Conservation (phyloP, 208 protist species). For the Leishmania gerbilli region DNA sequence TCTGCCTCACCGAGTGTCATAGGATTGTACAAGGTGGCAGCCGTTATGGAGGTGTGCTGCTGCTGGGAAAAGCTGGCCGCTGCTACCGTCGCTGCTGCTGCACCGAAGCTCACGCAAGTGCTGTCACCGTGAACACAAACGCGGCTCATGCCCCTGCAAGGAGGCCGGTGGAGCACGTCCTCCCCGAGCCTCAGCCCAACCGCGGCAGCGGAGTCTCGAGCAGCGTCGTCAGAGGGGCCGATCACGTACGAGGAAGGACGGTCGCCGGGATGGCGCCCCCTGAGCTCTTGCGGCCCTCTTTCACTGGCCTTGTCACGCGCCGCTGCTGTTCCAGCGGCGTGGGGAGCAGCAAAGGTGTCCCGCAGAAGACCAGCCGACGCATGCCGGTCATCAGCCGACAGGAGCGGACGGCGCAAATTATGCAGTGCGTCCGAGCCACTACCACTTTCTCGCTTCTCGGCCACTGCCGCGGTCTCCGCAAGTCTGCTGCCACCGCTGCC, state of each 20-base stretch:
- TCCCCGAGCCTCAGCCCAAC: not conserved
- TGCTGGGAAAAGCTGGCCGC: not conserved
- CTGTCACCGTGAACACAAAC: not conserved
- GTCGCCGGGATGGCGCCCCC: not conserved
- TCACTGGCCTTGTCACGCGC: not conserved
- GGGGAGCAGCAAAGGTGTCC: not conserved
- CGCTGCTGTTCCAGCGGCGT: not conserved
- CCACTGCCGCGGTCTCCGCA: not conserved
- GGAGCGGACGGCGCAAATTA: not conserved
- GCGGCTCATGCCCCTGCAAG: not conserved
- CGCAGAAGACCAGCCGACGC: not conserved
- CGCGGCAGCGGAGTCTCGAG: not conserved
- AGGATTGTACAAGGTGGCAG: not conserved
- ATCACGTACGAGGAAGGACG: not conserved
- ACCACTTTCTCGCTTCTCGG: not conserved
- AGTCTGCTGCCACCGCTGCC: not conserved
- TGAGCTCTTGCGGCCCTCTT: not conserved
- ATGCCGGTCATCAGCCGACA: not conserved
- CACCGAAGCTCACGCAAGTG: not conserved
- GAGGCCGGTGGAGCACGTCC: not conserved
- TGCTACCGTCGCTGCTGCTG: not conserved
- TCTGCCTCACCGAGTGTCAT: not conserved
- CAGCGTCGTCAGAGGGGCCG: not conserved
- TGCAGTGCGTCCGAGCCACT: not conserved
- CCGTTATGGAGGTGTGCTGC: not conserved